Evolutionary conservation across 306 rosid species (phyloP).

Genomic region (Quercus aquifolioides): DNA sequence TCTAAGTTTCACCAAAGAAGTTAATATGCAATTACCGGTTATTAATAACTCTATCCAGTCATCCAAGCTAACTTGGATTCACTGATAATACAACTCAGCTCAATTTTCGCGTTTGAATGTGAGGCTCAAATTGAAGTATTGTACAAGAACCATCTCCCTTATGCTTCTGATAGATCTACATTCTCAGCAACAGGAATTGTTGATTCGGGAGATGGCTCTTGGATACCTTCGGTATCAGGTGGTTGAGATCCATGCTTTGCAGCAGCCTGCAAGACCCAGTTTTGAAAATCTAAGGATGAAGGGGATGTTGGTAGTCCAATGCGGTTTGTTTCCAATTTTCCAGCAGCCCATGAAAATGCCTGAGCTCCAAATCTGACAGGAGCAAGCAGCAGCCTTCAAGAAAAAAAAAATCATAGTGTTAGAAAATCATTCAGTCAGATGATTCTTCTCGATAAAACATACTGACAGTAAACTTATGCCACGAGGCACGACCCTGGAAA

Average conservation of each 20-base stretch:
- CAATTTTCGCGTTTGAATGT: not conserved
- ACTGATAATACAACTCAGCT: not conserved
- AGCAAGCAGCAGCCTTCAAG: conserved; percentile 59
- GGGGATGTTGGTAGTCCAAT: conserved; percentile 89
- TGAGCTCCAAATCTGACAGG: conserved; percentile 69
- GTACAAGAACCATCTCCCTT: not conserved
- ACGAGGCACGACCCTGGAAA: too few relatives aligned
- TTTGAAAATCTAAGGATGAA: conserved; percentile 81
- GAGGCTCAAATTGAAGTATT: not conserved
- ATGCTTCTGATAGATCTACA: conserved; percentile 52
- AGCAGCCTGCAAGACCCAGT: conserved; percentile 90
- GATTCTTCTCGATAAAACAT: not conserved
- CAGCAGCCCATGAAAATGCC: conserved; percentile 89
- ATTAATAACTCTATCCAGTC: not conserved
- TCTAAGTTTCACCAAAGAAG: not conserved
- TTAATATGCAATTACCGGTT: not conserved
- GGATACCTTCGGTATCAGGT: conserved; percentile 54
- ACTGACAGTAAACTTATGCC: not conserved
- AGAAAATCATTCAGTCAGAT: conserved; percentile 5
- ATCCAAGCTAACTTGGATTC: not conserved
- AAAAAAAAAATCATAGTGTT: conserved; percentile 11
- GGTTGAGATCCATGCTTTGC: conserved; percentile 96
- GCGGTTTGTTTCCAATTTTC: conserved; percentile 72
- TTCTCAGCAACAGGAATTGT: conserved; percentile 47
- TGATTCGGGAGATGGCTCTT: conserved; percentile 47